Percentiles rank a stretch among this genome's conserved stretches.
Conservation (phyloP, 1,284 basidiomycete genomes). For the Boletellus deceptivus region DNA sequence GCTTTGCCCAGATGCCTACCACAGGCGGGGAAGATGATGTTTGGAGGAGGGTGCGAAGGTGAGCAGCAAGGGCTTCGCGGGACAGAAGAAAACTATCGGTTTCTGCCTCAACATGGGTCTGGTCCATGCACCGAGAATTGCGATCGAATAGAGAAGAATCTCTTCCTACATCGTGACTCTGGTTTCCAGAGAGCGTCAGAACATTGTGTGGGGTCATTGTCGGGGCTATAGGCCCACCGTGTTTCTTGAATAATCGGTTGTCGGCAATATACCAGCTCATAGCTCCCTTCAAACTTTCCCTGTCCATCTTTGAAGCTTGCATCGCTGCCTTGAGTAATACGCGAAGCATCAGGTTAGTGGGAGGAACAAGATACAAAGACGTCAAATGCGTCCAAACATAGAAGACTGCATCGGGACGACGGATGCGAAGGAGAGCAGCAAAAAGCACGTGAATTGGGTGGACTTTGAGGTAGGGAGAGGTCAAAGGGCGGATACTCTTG, state of each 20-base stretch:
- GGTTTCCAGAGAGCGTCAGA: not conserved
- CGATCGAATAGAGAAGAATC: not conserved
- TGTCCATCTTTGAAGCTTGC: conserved; percentile 49
- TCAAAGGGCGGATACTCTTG: not conserved
- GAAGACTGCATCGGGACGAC: conserved; percentile 60
- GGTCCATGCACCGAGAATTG: no score
- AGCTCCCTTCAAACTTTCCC: conserved; percentile 43
- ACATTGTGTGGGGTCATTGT: conserved; percentile 1
- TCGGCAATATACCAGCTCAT: conserved; percentile 33
- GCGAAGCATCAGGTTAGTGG: conserved; percentile 53
- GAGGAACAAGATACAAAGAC: conserved; percentile 51
- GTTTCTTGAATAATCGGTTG: conserved; percentile 17
- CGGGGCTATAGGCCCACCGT: conserved; percentile 16
- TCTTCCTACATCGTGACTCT: not conserved
- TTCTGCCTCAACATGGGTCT: not conserved
- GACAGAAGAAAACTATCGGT: not conserved
- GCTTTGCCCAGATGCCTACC: conserved; percentile 48
- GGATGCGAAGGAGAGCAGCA: conserved; percentile 37
- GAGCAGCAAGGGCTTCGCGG: conserved; percentile 18
- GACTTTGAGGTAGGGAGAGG: conserved; percentile 27
- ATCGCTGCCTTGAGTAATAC: conserved; percentile 61
- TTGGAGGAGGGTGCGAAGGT: conserved; percentile 23
- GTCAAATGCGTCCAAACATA: conserved; percentile 60
- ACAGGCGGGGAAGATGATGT: conserved; percentile 20
- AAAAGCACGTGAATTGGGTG: conserved; percentile 55